phyloP scores from a whole-genome alignment of 202 grass and related monocot species.

The Sporobolus alterniflorus region DNA sequence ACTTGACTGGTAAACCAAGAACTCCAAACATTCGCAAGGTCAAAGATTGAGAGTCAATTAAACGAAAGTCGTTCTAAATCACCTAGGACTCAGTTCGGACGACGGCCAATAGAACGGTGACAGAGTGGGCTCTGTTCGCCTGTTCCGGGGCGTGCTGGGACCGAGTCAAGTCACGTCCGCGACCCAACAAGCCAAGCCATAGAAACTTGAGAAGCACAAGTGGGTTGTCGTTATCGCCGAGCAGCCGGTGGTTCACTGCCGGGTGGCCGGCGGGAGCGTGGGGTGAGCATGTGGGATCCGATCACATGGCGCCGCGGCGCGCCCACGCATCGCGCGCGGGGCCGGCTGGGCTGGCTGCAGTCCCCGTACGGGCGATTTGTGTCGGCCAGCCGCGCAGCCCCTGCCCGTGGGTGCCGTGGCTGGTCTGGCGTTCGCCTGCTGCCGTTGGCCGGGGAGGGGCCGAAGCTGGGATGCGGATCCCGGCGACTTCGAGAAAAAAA shows the following conservation, averaged over 20 bases:
- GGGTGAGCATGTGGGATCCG: neutral
- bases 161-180: neutral
- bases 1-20: neutral
- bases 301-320: neutral
- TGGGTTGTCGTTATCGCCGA: neutral
- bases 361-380: neutral
- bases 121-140: neutral
- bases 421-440: too few species aligned
- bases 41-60: neutral
- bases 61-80: too few species aligned
- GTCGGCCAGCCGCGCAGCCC: neutral
- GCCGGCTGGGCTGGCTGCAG: neutral
- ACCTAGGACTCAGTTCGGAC: too few species aligned
- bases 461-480: too few species aligned
- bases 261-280: conserved; percentile 1
- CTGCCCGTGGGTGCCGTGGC: neutral
- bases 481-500: neutral
- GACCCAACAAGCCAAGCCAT: neutral
- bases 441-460: too few species aligned
- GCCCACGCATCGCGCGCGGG: too few species aligned
- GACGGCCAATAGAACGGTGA: neutral
- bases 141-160: neutral
- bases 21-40: neutral
- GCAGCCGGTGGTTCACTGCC: neutral
- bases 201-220: neutral